These are phyloP conservation scores for Lentinula detonsa DNA, from an alignment of 768 basidiomycete genomes.

Conservation along the genomic window DNA sequence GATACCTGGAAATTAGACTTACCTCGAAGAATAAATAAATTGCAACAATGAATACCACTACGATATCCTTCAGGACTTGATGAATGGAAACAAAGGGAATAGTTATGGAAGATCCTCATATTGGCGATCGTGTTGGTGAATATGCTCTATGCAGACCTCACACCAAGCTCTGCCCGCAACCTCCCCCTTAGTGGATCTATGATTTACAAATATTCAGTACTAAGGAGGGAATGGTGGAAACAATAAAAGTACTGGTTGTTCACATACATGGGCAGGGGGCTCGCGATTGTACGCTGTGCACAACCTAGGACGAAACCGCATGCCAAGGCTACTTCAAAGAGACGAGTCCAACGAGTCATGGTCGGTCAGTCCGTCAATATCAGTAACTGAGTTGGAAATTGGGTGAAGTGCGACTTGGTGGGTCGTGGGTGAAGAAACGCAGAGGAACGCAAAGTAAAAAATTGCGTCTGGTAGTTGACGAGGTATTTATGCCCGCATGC, in stretches of 20 bases:
- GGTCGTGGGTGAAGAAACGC: background rate
- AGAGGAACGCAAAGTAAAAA: background rate
- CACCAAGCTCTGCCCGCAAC: background rate
- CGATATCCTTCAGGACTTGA: no score
- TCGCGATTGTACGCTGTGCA: background rate
- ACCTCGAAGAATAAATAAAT: background rate
- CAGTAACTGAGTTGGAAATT: background rate
- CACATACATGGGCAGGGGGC: background rate
- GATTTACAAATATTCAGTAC: background rate
- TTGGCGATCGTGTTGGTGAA: background rate
- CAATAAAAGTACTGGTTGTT: background rate
- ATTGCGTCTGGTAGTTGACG: background rate
- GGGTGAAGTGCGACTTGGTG: background rate
- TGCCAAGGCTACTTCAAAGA: background rate
- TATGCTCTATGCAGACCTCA: background rate
- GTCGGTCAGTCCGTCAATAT: background rate
- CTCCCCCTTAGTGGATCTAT: background rate
- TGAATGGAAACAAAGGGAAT: no score
- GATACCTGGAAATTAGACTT: no score
- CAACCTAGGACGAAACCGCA: background rate
- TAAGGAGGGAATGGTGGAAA: background rate
- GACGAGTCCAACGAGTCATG: background rate
- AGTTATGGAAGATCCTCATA: background rate
- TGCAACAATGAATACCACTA: no score
- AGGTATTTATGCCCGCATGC: background rate